phyloP scores from a whole-genome alignment of 371 early-diverging fungal genomes.

The Mortierella sp. region DNA sequence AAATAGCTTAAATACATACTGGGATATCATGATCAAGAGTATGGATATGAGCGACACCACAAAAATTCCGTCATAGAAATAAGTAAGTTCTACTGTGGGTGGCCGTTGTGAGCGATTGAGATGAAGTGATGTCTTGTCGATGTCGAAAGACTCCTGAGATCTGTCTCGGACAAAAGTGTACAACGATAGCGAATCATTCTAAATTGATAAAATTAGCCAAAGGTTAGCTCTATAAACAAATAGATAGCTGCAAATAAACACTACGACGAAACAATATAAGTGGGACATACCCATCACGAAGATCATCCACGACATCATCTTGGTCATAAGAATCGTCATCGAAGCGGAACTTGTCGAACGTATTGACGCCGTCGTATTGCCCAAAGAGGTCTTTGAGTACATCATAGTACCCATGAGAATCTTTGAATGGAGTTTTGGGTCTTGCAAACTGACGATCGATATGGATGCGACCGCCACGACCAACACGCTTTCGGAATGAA shows the following conservation, averaged over 20 bases:
- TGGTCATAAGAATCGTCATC: conserved; percentile 67
- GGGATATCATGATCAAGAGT: too few species aligned
- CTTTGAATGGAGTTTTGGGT: conserved; percentile 23
- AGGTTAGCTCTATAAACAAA: too few species aligned
- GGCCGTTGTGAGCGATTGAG: conserved; percentile 28
- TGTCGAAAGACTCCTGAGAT: conserved; percentile 63
- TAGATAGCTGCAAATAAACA: too few species aligned
- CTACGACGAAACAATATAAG: not conserved
- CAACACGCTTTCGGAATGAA: conserved; percentile 66
- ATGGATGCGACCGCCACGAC: conserved; percentile 73
- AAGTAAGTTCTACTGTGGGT: too few species aligned
- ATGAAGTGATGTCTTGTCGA: conserved; percentile 54
- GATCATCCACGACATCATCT: conserved; percentile 63
- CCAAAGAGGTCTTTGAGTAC: conserved; percentile 34
- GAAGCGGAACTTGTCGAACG: conserved; percentile 57
- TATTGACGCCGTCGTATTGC: conserved; percentile 43
- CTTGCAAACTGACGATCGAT: conserved; percentile 62
- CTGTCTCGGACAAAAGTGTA: conserved; percentile 62
- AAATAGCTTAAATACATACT: too few species aligned
- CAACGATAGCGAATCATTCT: conserved; percentile 64
- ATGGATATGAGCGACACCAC: too few species aligned
- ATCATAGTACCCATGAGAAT: conserved; percentile 24
- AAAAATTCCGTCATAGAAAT: too few species aligned
- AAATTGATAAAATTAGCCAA: not conserved
- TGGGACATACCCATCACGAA: conserved; percentile 56